Conservation (phyloP, 2,329 filamentous ascomycete genomes). For the Fusarium pseudocircinatum region DNA sequence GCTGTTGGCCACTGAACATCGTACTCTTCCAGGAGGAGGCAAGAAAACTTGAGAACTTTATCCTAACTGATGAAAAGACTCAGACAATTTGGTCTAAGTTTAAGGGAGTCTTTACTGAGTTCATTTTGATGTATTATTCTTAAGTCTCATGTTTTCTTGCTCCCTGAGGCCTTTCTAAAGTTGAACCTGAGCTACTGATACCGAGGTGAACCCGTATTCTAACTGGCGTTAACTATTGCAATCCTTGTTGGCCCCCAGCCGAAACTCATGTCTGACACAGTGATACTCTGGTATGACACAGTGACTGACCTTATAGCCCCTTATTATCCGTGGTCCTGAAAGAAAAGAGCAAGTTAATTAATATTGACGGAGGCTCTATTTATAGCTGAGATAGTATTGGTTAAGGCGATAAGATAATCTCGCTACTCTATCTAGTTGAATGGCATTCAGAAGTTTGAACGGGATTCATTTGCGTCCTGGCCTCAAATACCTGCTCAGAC, state of each 20-base stretch:
- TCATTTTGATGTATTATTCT: no score
- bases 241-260: neutral
- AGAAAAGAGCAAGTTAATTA: neutral
- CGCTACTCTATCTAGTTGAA: neutral
- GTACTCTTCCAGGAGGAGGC: neutral
- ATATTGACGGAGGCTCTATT: neutral
- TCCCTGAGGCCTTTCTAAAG: neutral
- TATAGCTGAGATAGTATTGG: neutral
- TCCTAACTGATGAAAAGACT: no score
- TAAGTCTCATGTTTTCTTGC: no score
- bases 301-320: neutral
- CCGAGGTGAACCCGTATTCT: neutral
- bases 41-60: no score
- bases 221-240: neutral
- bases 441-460: neutral
- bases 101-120: no score
- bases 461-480: neutral
- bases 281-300: neutral
- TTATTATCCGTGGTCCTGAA: neutral
- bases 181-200: neutral
- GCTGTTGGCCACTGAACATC: neutral
- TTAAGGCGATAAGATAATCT: neutral
- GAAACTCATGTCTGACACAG: neutral
- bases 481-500: neutral
- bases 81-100: no score